phyloP scores from a whole-genome alignment of 2,329 filamentous ascomycete species.

The Apiospora saccharicola region DNA sequence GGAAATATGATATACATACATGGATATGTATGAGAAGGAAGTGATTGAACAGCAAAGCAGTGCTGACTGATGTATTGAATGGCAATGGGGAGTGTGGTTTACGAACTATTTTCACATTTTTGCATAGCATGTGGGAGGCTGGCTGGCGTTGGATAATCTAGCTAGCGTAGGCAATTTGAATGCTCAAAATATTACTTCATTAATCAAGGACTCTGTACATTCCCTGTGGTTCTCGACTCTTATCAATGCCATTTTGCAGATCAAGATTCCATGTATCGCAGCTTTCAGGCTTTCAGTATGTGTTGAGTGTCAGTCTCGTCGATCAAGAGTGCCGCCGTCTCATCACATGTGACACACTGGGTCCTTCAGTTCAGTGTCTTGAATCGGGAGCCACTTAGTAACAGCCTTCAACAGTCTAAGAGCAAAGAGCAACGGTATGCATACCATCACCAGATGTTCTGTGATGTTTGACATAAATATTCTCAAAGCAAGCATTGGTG shows the following conservation, averaged over 20 bases:
- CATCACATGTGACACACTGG: too few relatives aligned
- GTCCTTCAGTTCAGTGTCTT: too few relatives aligned
- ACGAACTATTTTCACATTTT: background rate
- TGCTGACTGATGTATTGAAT: background rate
- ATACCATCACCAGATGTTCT: too few relatives aligned
- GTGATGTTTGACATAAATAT: too few relatives aligned
- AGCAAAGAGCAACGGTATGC: too few relatives aligned
- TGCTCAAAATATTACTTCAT: background rate
- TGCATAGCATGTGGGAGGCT: constrained; percentile 1
- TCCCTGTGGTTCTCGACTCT: background rate
- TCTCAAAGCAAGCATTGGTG: too few relatives aligned
- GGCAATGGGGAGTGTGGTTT: background rate
- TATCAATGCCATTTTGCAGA: background rate
- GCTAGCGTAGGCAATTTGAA: constrained; percentile 1
- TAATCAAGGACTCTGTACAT: background rate
- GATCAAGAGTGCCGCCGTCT: too few relatives aligned
- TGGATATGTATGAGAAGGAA: background rate
- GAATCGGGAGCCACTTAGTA: too few relatives aligned
- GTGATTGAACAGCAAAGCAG: background rate
- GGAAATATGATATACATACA: background rate
- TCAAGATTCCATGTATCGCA: background rate
- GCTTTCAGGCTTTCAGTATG: too few relatives aligned
- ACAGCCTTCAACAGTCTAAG: too few relatives aligned
- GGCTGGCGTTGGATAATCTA: background rate
- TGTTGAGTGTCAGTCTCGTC: too few relatives aligned